Evolutionary conservation across 2,329 filamentous ascomycete species (phyloP).

Genomic region (Fusarium sp.): DNA sequence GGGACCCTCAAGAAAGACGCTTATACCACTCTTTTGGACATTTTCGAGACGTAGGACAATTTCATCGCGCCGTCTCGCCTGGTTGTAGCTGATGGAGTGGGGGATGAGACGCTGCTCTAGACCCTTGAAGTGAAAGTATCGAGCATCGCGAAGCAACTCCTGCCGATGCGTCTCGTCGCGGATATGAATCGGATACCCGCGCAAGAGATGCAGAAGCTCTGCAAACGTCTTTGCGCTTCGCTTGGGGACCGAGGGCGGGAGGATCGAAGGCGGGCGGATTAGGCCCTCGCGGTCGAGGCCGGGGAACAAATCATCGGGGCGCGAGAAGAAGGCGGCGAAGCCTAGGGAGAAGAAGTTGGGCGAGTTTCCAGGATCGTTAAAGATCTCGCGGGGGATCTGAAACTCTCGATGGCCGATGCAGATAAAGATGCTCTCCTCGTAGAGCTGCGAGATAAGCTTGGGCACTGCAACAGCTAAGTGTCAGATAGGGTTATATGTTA

Average conservation of each 20-base stretch:
- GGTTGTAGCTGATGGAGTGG: constrained; percentile 81
- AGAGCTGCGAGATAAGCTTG: constrained; percentile 88
- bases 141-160: constrained; percentile 84
- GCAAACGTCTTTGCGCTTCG: constrained; percentile 86
- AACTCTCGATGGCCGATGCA: constrained; percentile 89
- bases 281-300: constrained; percentile 83
- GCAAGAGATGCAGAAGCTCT: constrained; percentile 83
- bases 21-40: constrained; percentile 87
- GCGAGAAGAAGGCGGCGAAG: constrained; percentile 88
- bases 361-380: constrained; percentile 86
- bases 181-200: constrained; percentile 86
- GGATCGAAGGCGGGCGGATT: constrained; percentile 86
- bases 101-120: constrained; percentile 89
- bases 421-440: constrained; percentile 92
- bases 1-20: constrained; percentile 62
- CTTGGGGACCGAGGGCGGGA: constrained; percentile 83
- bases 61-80: constrained; percentile 74
- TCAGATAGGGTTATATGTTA: neutral
- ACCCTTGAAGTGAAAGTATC: constrained; percentile 93
- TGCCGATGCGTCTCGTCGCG: constrained; percentile 80
- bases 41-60: constrained; percentile 86
- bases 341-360: constrained; percentile 96
- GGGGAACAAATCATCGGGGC: constrained; percentile 84
- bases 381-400: constrained; percentile 89
- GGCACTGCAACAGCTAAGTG: constrained; percentile 70